A percentile compares a stretch with the other conserved stretches of the same genome.
These are phyloP conservation scores for Linderina pennispora DNA, from an alignment of 192 early-diverging fungal species.

Conservation along the genomic window DNA sequence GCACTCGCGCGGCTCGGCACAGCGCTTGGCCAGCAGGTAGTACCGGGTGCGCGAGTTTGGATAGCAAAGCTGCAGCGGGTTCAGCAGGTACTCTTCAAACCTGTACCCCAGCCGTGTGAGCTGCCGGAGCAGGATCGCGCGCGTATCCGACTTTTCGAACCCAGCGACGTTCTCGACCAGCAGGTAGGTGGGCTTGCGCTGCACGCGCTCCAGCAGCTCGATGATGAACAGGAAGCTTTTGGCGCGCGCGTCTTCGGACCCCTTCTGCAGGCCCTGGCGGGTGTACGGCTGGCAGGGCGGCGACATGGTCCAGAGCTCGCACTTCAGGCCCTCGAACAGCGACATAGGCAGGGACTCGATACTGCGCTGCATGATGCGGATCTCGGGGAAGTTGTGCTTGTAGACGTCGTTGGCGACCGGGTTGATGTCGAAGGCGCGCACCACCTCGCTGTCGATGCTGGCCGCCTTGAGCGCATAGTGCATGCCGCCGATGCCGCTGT, in stretches of 20 bases:
- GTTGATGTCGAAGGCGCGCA: slow-evolving; percentile 95
- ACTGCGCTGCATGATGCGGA: slow-evolving; percentile 44
- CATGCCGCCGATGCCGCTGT: slow-evolving; percentile 54
- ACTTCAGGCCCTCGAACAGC: slow-evolving; percentile 54
- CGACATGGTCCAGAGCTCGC: slow-evolving; percentile 76
- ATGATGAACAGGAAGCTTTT: slow-evolving; percentile 71
- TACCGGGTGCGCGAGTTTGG: slow-evolving; percentile 78
- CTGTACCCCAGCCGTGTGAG: slow-evolving; percentile 52
- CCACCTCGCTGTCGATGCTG: slow-evolving; percentile 52
- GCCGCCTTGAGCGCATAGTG: slow-evolving; percentile 74
- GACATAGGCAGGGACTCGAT: slow-evolving; percentile 58
- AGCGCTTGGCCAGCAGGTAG: slow-evolving; percentile 53
- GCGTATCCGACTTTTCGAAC: slow-evolving; percentile 64
- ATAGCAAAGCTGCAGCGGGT: slow-evolving; percentile 65
- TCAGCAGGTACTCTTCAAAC: slow-evolving; percentile 69
- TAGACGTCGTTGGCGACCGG: slow-evolving; percentile 78
- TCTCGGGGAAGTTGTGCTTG: slow-evolving; percentile 54
- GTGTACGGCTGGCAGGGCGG: slow-evolving; percentile 84
- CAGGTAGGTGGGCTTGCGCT: slow-evolving; percentile 52
- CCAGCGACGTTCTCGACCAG: slow-evolving; percentile 80
- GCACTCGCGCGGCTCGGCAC: slow-evolving; percentile 12
- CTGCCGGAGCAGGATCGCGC: slow-evolving; percentile 50
- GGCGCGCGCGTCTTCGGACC: slow-evolving; percentile 63
- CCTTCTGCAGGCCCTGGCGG: slow-evolving; percentile 62
- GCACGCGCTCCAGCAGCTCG: slow-evolving; percentile 53